Evolutionary conservation across 768 basidiomycete genomes (phyloP).

Genomic region (Trametes punicea): DNA sequence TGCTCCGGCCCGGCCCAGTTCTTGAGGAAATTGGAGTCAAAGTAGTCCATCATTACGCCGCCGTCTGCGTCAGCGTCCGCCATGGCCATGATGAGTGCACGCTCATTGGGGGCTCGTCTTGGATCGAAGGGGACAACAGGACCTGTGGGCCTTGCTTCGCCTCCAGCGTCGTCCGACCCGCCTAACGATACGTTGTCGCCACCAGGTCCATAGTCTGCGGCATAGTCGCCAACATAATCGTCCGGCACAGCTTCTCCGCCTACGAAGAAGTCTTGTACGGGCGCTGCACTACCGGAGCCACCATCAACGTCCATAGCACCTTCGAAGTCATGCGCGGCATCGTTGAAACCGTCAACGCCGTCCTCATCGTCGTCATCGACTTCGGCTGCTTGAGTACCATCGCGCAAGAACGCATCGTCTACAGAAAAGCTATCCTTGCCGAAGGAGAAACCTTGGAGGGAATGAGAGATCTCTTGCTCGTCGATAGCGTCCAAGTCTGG

Average conservation of each 20-base stretch:
- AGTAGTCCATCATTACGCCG: conserved; percentile 75
- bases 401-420: conserved; percentile 62
- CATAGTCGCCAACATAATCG: conserved; percentile 36
- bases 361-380: conserved; percentile 46
- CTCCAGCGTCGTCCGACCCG: conserved; percentile 38
- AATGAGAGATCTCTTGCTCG: conserved; percentile 73
- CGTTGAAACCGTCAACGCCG: conserved; percentile 32
- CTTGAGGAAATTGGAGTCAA: conserved; percentile 81
- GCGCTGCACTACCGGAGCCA: conserved; percentile 30
- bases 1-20: conserved; percentile 99
- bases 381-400: conserved; percentile 42
- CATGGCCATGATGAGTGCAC: conserved; percentile 86
- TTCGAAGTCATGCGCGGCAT: conserved; percentile 35
- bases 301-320: conserved; percentile 40
- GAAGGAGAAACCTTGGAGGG: conserved; percentile 81
- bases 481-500: conserved; percentile 64
- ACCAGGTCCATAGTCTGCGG: conserved; percentile 40
- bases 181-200: conserved; percentile 45
- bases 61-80: conserved; percentile 60
- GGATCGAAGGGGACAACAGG: conserved; percentile 83
- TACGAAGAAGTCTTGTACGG: conserved; percentile 64
- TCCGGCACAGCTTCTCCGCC: conserved; percentile 56
- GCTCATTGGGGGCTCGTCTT: conserved; percentile 65
- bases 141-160: conserved; percentile 33
- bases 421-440: conserved; percentile 59